A percentile compares a stretch with the other conserved stretches of the same genome.
phyloP scores from a whole-genome alignment of 2,329 filamentous ascomycete genomes.

The Graphium sp. region DNA sequence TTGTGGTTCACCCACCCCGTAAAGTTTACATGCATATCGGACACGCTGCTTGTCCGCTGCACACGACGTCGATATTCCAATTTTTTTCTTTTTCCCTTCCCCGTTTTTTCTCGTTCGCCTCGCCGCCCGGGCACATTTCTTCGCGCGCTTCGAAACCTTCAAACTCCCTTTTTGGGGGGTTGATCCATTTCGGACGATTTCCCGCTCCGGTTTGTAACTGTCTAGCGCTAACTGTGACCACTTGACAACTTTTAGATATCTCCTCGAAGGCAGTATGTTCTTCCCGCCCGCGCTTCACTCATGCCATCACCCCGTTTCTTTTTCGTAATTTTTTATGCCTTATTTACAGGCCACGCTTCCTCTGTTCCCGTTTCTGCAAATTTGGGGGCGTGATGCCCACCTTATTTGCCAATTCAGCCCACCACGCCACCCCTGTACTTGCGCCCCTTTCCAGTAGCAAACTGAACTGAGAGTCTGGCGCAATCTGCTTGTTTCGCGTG shows the following conservation, averaged over 20 bases:
- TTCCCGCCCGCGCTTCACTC: conserved; percentile 8
- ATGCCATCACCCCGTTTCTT: background rate
- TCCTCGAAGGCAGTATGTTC: conserved; percentile 45
- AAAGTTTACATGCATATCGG: too few species aligned
- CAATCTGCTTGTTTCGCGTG: background rate
- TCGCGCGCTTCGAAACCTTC: conserved; percentile 6
- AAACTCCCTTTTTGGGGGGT: too few species aligned
- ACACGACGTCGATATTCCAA: conserved; percentile 2
- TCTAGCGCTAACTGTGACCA: conserved; percentile 3
- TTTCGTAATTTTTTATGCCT: background rate
- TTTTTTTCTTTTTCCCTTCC: conserved; percentile 3
- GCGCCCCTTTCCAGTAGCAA: too few species aligned
- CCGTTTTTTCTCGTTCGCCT: conserved; percentile 2
- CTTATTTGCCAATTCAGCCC: background rate
- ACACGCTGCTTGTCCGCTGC: conserved; percentile 7
- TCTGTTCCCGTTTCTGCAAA: too few species aligned
- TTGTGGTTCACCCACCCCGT: conserved; percentile 22
- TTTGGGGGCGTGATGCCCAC: too few species aligned
- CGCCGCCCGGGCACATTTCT: background rate
- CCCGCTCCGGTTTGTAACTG: conserved; percentile 1
- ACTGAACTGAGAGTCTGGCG: too few species aligned
- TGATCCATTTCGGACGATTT: too few species aligned
- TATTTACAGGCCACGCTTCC: too few species aligned
- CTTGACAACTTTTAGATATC: conserved; percentile 25
- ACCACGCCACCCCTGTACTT: conserved; percentile 1